phyloP scores from a whole-genome alignment of 2,329 filamentous ascomycete genomes.

The Fusarium sp. region DNA sequence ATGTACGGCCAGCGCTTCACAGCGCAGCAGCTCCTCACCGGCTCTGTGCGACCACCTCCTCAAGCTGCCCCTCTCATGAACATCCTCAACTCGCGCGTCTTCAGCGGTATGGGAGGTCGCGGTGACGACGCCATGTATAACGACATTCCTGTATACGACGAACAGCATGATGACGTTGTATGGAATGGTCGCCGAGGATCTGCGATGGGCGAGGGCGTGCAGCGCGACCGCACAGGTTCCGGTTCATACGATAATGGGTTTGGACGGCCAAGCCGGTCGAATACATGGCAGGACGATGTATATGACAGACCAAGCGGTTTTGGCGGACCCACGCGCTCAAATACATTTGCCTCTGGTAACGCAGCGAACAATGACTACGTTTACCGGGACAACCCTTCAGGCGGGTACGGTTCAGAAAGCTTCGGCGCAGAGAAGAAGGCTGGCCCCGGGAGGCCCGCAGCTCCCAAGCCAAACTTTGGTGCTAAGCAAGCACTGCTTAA shows the following conservation, averaged over 20 bases:
- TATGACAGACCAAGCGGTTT: constrained; percentile 71
- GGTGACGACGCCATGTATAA: constrained; percentile 85
- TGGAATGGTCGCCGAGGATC: constrained; percentile 83
- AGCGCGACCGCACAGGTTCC: constrained; percentile 51
- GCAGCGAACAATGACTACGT: constrained; percentile 65
- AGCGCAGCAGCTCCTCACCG: constrained; percentile 84
- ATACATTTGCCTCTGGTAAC: constrained; percentile 61
- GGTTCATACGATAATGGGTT: constrained; percentile 63
- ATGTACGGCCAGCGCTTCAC: constrained; percentile 88
- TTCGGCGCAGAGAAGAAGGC: constrained; percentile 55
- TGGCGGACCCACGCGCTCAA: constrained; percentile 62
- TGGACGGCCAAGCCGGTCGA: constrained; percentile 71
- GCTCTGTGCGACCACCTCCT: constrained; percentile 81
- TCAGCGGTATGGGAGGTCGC: constrained; percentile 73
- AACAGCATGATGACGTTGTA: constrained; percentile 82
- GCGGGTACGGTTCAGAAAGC: constrained; percentile 40
- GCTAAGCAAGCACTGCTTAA: constrained; percentile 68
- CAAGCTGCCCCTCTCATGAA: constrained; percentile 87
- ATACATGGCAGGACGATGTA: constrained; percentile 81
- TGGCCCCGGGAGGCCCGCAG: constrained; percentile 82
- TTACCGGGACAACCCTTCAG: constrained; percentile 62
- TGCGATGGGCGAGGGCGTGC: constrained; percentile 76
- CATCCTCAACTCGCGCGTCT: constrained; percentile 86
- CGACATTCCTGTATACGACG: constrained; percentile 90
- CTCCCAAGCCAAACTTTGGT: constrained; percentile 88